Base-by-base conservation (phyloP, 2,329 filamentous ascomycete genomes). In the Curvularia eragrostidis region DNA sequence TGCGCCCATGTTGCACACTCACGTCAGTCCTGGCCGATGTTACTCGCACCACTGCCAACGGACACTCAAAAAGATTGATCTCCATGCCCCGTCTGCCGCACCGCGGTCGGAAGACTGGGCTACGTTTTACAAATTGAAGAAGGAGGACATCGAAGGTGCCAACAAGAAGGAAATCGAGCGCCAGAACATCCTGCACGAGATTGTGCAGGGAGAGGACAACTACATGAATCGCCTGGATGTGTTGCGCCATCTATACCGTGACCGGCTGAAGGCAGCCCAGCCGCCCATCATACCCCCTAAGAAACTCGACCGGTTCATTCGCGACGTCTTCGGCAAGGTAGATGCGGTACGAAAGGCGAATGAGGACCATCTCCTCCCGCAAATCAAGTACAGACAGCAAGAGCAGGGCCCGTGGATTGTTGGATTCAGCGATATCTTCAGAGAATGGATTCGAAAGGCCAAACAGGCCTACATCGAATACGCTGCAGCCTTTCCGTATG, bases 401-500 rank as follows among this genome's bases (percentile, higher is more conserved):
- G 95, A 98, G 74, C 94, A 99, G 79, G 95, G 95, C 0, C 95
- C 95, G 0, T 99, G 93, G 88, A 89, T 99, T 57, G 83, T 86
- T 12, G 95, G 95, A 3, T 97, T 97, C 78, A 97, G 93, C 73
- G 95, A 98, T 71, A 91, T 99, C 48, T 98, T 99, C 82, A 85
- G 95, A 57, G 95, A 99, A 79, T 99, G 95, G 95, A 97, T 98
- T 61, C 87, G 95, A 62, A 98, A 97, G 77, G 95, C 95, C 30
- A 92, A 89, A 75, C 82, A 85, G 2, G 89, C 91, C 10, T 99
- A 98, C 74, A 88, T 97, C 59, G 93, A 96, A 57, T 99, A 98
- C 75, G 94, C 94, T 38, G 89, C 90, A 1, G 88, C 88, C 0
- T 98, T 95, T 67, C 94, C 94, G 0, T 87, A 89, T 57, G 94